Base-by-base conservation (phyloP, 2,329 filamentous ascomycete species). In the Leptosphaerulina australis region DNA sequence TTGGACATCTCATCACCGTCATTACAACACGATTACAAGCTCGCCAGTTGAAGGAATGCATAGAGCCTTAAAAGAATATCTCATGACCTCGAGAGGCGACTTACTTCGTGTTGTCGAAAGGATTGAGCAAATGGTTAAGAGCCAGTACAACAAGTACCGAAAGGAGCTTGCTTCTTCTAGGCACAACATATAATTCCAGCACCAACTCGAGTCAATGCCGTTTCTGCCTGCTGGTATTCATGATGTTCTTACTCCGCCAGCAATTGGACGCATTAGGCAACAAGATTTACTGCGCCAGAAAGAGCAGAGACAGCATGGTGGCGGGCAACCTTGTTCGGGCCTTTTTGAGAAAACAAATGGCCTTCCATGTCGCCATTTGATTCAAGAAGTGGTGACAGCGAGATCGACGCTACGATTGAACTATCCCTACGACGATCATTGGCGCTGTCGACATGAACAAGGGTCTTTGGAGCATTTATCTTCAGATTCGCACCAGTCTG, bases 181-280 rank as follows among this genome's bases (percentile, higher is more conserved):
- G 29, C 50, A 50, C 33, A 53, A 14, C 1, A 30, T n/a, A n/a
- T n/a, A n/a, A n/a, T 31, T 31, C 10, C 5, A 17, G n/a, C 29
- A 31, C n/a, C 6, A 31, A 9, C 22, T 49, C 3, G 34, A 51
- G 25, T 36, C 38, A 12, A 41, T 55, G 35, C 53, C 34, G 0
- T 55, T 55, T 21, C 44, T 55, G 7, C 48, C 53, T 44, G 28
- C 35, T 34, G 35, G 53, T 0, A 55, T 49, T 35, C 39, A 55
- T 21, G 18, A 55, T 31, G 21, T 55, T 17, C 34, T 56, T 1
- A 56, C 53, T 9, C 53, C 44, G 9, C 48, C 44, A 30, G 48
- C 53, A 0, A 56, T 53, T 20, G 44, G 53, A 48, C 48, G 48
- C 14, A 52, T 56, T 17, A 52, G 39, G 28, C 48, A 56, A 56